Evolutionary conservation across 1,284 basidiomycete genomes (phyloP), one percentile per base, ranked within the genome.

Genomic region (Wallemia hederae): DNA sequence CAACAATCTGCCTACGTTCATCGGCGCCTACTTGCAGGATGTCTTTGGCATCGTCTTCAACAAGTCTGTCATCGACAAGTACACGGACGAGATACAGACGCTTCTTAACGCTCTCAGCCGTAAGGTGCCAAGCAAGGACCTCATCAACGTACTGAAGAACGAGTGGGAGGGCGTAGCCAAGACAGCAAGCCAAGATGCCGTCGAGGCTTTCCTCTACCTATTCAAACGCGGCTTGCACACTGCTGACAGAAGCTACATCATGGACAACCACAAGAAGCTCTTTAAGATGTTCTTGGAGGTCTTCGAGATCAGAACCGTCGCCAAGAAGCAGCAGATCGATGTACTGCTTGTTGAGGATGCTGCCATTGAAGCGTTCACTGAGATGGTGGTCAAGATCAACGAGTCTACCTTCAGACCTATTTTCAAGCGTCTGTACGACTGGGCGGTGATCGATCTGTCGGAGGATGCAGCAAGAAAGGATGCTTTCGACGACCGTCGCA

Each of bases 341-440:
- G n/a, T 14, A 5, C 14, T 49, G 11, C 39, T 49, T 49, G 39
- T 49, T 49, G 39, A 49, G 39, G 39, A 49, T 49, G 11, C 39
- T 3, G 39, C 73, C 1, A 70, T 88, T 63, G 72, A 75, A 1
- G 81, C 88, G 1, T 97, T 94, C 75, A 75, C 84, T 24, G 83
- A 91, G 68, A 74, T 97, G 19, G 85, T 91, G 11, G 79, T 89
- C 63, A 96, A 96, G 72, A 76, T 99, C 60, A 96, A 92, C 67
- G 94, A 98, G 68, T 79, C 81, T 0, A 78, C 83, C 0, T 97
- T 99, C 80, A 80, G 81, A 65, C 92, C 92, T 1, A 73, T 97
- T 22, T 94, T 96, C 76, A 80, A 90, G 63, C 81, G 82, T 63
- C 72, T 91, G 64, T 91, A 87, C 68, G 92, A 99, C 70, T 99